A percentile compares a stretch with the other conserved stretches of the same genome.
phyloP scores from a whole-genome alignment of 23 red algal species.

The Gracilaria gracilis region DNA sequence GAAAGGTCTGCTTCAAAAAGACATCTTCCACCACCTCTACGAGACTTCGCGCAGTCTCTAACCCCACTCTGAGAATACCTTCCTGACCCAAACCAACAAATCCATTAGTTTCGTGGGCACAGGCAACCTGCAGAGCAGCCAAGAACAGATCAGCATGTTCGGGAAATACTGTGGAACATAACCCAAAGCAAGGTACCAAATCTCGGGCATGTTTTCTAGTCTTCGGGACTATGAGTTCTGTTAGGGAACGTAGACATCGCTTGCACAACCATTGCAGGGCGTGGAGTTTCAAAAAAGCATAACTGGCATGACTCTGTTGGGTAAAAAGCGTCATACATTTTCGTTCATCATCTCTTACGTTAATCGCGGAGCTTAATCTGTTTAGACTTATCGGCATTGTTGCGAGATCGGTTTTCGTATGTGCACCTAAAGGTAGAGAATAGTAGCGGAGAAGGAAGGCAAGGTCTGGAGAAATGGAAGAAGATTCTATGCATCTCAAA shows the following conservation, averaged over 20 bases:
- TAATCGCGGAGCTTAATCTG: neutral
- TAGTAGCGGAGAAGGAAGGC: conserved; percentile 29
- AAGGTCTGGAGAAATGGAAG: conserved; percentile 1
- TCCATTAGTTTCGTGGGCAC: conserved; percentile 31
- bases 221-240: conserved; percentile 31
- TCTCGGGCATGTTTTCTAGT: conserved; percentile 41
- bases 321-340: neutral
- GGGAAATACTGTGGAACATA: conserved; percentile 28
- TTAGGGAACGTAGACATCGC: conserved; percentile 35
- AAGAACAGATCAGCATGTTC: conserved; percentile 10
- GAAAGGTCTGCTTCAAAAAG: conserved; percentile 15
- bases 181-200: conserved; percentile 49
- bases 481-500: conserved; percentile 19
- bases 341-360: conserved; percentile 51
- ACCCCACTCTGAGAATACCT: conserved; percentile 31
- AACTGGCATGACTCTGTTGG: neutral
- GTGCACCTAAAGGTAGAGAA: neutral
- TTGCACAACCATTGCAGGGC: conserved; percentile 69
- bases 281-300: neutral
- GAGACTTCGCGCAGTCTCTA: conserved; percentile 14
- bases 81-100: conserved; percentile 20
- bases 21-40: conserved; percentile 61
- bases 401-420: too few relatives aligned
- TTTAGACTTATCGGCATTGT: neutral
- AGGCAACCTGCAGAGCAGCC: conserved; percentile 46